phyloP scores from a whole-genome alignment of 192 early-diverging fungal species.

The Backusella liffmaniae region DNA sequence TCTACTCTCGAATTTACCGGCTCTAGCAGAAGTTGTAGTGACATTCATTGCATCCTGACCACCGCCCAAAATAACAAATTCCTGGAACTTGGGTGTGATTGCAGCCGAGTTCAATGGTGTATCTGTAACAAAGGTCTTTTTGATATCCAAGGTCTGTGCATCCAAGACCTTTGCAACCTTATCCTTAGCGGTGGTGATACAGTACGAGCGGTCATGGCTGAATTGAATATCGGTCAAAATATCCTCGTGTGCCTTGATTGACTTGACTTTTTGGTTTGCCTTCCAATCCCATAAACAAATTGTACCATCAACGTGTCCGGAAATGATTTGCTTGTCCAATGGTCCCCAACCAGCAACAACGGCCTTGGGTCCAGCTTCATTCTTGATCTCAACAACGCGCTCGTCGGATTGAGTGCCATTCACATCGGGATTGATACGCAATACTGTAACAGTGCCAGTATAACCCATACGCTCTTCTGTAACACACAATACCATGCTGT shows the following conservation, averaged over 20 bases:
- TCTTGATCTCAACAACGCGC: slow-evolving; percentile 61
- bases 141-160: slow-evolving; percentile 73
- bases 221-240: slow-evolving; percentile 93
- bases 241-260: slow-evolving; percentile 65
- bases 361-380: slow-evolving; percentile 78
- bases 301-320: slow-evolving; percentile 90
- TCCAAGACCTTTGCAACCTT: slow-evolving; percentile 88
- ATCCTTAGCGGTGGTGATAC: slow-evolving; percentile 96
- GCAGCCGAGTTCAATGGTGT: slow-evolving; percentile 92
- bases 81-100: slow-evolving; percentile 80
- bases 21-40: slow-evolving; percentile 82
- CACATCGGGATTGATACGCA: slow-evolving; percentile 63
- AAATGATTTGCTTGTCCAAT: slow-evolving; percentile 90
- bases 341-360: slow-evolving; percentile 91
- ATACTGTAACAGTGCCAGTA: slow-evolving; percentile 79
- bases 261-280: slow-evolving; percentile 67
- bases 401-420: slow-evolving; percentile 72
- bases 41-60: slow-evolving; percentile 99
- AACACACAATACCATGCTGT: slow-evolving; percentile 81
- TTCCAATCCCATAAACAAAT: slow-evolving; percentile 85
- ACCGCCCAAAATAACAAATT: slow-evolving; percentile 88
- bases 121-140: slow-evolving; percentile 86
- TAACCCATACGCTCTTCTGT: slow-evolving; percentile 96
- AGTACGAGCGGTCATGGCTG: slow-evolving; percentile 82
- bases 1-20: slow-evolving; percentile 95